phyloP scores from a whole-genome alignment of 805 yeast species.

The Ogataea thermomethanolica region DNA sequence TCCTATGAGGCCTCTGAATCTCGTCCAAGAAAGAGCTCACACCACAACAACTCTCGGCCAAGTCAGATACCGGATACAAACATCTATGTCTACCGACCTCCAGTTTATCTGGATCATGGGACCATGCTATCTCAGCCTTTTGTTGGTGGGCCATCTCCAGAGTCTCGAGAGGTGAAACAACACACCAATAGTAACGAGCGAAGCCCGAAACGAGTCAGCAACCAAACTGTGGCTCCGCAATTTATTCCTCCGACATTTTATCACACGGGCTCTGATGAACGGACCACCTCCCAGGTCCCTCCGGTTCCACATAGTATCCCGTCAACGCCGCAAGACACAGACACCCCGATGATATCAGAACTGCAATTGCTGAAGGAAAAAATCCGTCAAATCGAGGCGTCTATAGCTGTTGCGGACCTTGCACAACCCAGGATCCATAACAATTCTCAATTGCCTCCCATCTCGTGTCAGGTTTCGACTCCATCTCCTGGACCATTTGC shows the following conservation, averaged over 20 bases:
- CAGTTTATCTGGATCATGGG: no score
- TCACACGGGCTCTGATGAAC: slow-evolving; percentile 3
- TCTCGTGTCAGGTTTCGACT: not conserved
- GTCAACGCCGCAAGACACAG: not conserved
- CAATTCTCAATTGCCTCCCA: slow-evolving; percentile 9
- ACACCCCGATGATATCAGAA: slow-evolving; percentile 26
- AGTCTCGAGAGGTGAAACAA: no score
- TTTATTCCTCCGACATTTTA: slow-evolving; percentile 9
- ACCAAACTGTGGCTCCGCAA: slow-evolving; percentile 9
- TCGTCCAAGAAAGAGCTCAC: slow-evolving; percentile 14
- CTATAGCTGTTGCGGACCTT: slow-evolving; percentile 36
- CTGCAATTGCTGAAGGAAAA: slow-evolving; percentile 39
- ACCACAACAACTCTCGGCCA: not conserved
- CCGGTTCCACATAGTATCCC: not conserved
- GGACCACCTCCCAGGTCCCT: slow-evolving; percentile 6
- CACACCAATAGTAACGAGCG: no score
- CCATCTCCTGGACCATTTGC: slow-evolving; percentile 10
- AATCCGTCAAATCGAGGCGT: slow-evolving; percentile 44
- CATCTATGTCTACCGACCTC: no score
- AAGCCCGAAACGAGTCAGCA: slow-evolving; percentile 8
- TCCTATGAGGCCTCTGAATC: slow-evolving; percentile 31
- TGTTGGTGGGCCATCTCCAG: no score
- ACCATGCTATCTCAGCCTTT: no score
- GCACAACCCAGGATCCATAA: slow-evolving; percentile 8
- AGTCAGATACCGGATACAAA: no score